Evolutionary conservation across 2,329 filamentous ascomycete genomes (phyloP), one percentile per base, ranked within the genome.

Genomic region (Colletotrichum endophyticum): DNA sequence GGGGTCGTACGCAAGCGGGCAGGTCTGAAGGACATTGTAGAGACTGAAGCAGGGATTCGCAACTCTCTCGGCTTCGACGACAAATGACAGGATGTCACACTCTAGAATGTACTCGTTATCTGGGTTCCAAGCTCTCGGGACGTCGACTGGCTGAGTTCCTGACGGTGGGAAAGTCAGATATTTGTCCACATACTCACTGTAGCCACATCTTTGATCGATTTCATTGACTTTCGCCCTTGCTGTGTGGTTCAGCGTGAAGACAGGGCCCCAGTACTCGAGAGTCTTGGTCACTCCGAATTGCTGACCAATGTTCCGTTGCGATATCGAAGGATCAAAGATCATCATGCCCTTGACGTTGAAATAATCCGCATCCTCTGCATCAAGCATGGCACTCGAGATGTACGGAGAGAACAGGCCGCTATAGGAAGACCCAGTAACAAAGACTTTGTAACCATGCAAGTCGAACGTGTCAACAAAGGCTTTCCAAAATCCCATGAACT

Each of bases 401-500:
- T 95, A 95, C 0, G 94, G 93, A 2, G 93, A 91, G 79, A 92
- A 94, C 79, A 87, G 84, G 9, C 94, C 94, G 1, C 91, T 94
- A 79, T 94, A 95, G 1, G 90, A 93, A 83, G 95, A 94, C 8
- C 94, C 95, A 0, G 93, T 89, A 74, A 97, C 90, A 83, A 94
- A 96, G 16, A 95, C 89, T 78, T 94, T 94, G 80, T 90, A 91
- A 22, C 89, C 89, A 16, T 94, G 88, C 80, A 95, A 86, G 19
- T 84, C 87, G 78, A 95, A 96, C 0, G 91, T 92, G 56, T 94
- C 88, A 75, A 95, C 86, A 79, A 95, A 96, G 85, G 95, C 95
- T 85, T 93, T 92, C 89, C 92, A 96, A 85, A 95, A 96, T 63
- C 93, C 94, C n/a, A 94, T 87, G 82, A 96, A 95, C 79, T 96